These are phyloP conservation scores for Colletotrichum theobromicola DNA, from an alignment of 2,329 filamentous ascomycete genomes.

Conservation along the genomic window DNA sequence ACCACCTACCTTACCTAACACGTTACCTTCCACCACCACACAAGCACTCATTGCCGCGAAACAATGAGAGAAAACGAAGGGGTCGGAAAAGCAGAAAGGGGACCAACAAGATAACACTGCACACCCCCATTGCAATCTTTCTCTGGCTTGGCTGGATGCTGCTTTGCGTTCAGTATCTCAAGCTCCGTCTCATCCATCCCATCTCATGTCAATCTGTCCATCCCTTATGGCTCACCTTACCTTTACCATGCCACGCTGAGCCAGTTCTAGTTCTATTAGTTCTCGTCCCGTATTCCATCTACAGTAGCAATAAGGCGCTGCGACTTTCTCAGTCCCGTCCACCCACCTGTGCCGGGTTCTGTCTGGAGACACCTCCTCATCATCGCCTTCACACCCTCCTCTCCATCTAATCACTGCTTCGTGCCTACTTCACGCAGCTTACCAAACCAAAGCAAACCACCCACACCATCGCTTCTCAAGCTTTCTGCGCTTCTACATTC, in stretches of 20 bases:
- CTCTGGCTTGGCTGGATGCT: background rate
- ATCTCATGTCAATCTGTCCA: background rate
- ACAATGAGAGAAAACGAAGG: background rate
- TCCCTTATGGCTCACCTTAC: background rate
- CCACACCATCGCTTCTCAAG: conserved; percentile 2
- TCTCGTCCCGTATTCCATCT: background rate
- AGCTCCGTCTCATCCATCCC: conserved; percentile 3
- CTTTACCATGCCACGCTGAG: background rate
- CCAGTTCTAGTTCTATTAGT: background rate
- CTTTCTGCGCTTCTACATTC: conserved; percentile 12
- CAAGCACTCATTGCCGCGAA: background rate
- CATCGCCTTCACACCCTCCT: background rate
- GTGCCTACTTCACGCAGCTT: background rate
- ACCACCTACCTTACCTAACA: background rate
- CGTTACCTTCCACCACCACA: background rate
- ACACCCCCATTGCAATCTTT: conserved; percentile 1
- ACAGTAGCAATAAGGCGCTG: background rate
- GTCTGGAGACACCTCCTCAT: background rate
- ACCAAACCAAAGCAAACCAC: background rate
- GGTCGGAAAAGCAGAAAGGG: background rate
- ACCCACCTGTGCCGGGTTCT: background rate
- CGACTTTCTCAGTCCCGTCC: background rate
- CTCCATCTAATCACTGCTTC: background rate
- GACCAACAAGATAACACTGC: conserved; percentile 1
- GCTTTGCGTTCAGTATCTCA: background rate